Percentiles rank a stretch among this genome's conserved stretches.
Evolutionary conservation across 179 eudicot species (phyloP).

Genomic region (Spergularia azorica): DNA sequence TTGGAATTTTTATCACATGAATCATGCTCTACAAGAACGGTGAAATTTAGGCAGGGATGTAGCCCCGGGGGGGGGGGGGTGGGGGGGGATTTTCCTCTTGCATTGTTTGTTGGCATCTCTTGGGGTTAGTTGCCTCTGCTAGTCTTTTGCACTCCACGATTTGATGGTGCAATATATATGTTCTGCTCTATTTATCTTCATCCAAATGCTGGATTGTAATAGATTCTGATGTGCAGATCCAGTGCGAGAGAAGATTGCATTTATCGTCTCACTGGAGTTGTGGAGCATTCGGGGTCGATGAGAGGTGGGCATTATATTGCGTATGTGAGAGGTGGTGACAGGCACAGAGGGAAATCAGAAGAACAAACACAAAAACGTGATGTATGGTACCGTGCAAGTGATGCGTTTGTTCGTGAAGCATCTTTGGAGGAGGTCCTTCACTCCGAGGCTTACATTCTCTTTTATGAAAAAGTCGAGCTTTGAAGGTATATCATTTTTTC

Average conservation of each 20-base stretch:
- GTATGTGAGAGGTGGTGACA: slow-evolving; percentile 44
- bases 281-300: slow-evolving; percentile 85
- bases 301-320: slow-evolving; percentile 91
- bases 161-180: neutral
- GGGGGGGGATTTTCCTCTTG: neutral
- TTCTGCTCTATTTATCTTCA: neutral
- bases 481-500: slow-evolving; percentile 33
- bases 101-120: neutral
- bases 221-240: slow-evolving; percentile 45
- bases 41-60: too few relatives aligned
- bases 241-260: slow-evolving; percentile 36
- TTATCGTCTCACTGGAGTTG: slow-evolving; percentile 74
- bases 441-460: slow-evolving; percentile 78
- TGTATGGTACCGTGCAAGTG: slow-evolving; percentile 83
- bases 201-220: neutral
- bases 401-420: slow-evolving; percentile 59
- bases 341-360: slow-evolving; percentile 16
- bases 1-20: too few relatives aligned
- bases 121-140: neutral
- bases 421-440: slow-evolving; percentile 69
- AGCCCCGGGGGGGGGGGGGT: too few relatives aligned
- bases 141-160: neutral
- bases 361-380: slow-evolving; percentile 31
- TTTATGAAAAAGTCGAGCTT: slow-evolving; percentile 51
- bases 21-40: too few relatives aligned